These are phyloP conservation scores for Backusella liffmaniae DNA, from an alignment of 192 early-diverging fungal species.

Conservation along the genomic window DNA sequence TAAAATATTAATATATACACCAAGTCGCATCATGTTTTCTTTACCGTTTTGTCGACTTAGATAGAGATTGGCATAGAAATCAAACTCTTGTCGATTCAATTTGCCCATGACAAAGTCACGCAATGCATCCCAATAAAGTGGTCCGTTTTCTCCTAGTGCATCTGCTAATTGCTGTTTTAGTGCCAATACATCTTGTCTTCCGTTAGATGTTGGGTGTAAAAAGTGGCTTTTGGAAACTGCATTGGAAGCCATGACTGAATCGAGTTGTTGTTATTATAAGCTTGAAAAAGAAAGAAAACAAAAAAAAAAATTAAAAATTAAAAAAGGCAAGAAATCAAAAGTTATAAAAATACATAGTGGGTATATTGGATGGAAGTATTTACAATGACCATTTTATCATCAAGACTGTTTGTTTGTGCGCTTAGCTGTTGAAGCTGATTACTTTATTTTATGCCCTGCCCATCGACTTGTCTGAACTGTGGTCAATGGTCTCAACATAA, in stretches of 20 bases:
- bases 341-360: too few relatives aligned
- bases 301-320: not conserved
- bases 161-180: conserved; percentile 74
- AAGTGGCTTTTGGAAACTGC: conserved; percentile 16
- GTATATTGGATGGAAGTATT: too few relatives aligned
- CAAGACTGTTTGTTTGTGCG: too few relatives aligned
- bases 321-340: not conserved
- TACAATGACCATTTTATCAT: too few relatives aligned
- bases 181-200: conserved; percentile 47
- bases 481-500: too few relatives aligned
- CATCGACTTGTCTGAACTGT: too few relatives aligned
- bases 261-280: not conserved
- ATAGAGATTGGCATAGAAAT: conserved; percentile 76
- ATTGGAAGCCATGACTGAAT: not conserved
- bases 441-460: too few relatives aligned
- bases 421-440: too few relatives aligned
- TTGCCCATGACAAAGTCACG: conserved; percentile 75
- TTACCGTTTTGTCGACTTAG: conserved; percentile 50
- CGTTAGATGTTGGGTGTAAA: conserved; percentile 39
- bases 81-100: conserved; percentile 75
- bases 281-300: not conserved
- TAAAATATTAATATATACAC: not conserved
- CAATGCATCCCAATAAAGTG: conserved; percentile 71
- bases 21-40: not conserved
- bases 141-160: conserved; percentile 72